These are phyloP conservation scores for Aspergillus pseudoviridinutans DNA, from an alignment of 2,329 filamentous ascomycete species.

Conservation along the genomic window DNA sequence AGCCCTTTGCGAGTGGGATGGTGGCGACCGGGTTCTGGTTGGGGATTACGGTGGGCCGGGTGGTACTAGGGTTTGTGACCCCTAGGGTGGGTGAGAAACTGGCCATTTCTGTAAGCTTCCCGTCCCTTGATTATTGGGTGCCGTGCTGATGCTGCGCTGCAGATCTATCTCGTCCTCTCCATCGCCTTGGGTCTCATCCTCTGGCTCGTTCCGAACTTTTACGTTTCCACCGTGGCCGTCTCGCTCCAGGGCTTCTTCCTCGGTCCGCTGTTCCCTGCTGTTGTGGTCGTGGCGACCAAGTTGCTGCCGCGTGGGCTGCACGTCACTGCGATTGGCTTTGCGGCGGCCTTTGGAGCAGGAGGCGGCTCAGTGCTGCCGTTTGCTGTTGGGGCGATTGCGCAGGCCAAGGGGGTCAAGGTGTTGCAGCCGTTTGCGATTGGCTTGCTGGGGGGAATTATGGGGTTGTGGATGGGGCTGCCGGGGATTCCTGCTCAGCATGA, in stretches of 20 bases:
- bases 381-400: constrained; percentile 45
- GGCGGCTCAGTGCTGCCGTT: constrained; percentile 55
- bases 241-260: constrained; percentile 73
- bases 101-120: constrained; percentile 45
- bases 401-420: constrained; percentile 56
- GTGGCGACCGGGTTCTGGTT: constrained; percentile 80
- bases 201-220: constrained; percentile 76
- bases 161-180: constrained; percentile 60
- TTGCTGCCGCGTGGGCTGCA: constrained; percentile 70
- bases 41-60: constrained; percentile 69
- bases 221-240: constrained; percentile 68
- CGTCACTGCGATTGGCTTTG: constrained; percentile 76
- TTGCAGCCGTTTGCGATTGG: constrained; percentile 52
- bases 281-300: constrained; percentile 69
- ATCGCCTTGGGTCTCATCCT: constrained; percentile 68
- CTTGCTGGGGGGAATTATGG: constrained; percentile 48
- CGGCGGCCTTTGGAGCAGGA: constrained; percentile 69
- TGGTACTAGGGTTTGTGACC: constrained; percentile 73
- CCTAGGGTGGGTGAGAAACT: constrained; percentile 64
- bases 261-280: constrained; percentile 73
- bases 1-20: constrained; percentile 68
- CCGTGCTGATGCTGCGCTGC: neutral
- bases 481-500: constrained; percentile 11
- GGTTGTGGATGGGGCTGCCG: constrained; percentile 46
- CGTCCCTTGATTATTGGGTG: too few species aligned